Evolutionary conservation across 2,329 filamentous ascomycete genomes (phyloP), one percentile per base, ranked within the genome.

Genomic region (Penicillium psychrosexuale): DNA sequence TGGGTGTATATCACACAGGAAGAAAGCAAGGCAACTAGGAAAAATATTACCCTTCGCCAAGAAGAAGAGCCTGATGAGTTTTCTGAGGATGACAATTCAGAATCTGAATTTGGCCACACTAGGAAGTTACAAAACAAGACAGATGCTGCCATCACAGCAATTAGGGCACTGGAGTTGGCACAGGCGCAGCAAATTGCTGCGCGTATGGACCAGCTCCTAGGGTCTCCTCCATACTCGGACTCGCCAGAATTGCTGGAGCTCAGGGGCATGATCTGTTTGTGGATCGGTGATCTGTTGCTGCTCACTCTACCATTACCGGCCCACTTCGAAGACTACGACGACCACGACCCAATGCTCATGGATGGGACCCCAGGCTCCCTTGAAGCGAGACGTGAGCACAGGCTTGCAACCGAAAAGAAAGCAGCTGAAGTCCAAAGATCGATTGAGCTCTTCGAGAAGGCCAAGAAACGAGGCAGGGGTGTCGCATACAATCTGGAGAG

Each of bases 1-100:
- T 93, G 94, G 83, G 82, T 96, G 48, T 92, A 90, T 69, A 84
- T 88, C 58, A 78, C 86, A 1, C 83, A 89, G 66, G 78, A 83
- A 44, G 85, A 85, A 75, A 82, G 82, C 66, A 75, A 71, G 51
- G 67, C 69, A 47, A 80, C 73, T 11, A 66, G 82, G 36, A 69
- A 76, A 51, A 69, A 66, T 11, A 61, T 80, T 11, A 62, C 70
- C 48, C 39, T 68, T 51, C 49, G 56, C 24, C 59, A 62, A 15
- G 65, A 66, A 24, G 55, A 62, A 30, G 54, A 56, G 5, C 60
- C 61, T 7, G 66, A 67, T 19, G 64, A 61, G 27, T 65, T 61
- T 5, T 70, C 68, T 9, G 70, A 75, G 2, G 68, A 73, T 17
- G 66, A 74, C 19, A 64, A 68, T 39, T 53, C 58, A 31, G 61